Evolutionary conservation across 2,329 filamentous ascomycete species (phyloP), one percentile per base, ranked within the genome.

Genomic region (Colletotrichum australisinense): DNA sequence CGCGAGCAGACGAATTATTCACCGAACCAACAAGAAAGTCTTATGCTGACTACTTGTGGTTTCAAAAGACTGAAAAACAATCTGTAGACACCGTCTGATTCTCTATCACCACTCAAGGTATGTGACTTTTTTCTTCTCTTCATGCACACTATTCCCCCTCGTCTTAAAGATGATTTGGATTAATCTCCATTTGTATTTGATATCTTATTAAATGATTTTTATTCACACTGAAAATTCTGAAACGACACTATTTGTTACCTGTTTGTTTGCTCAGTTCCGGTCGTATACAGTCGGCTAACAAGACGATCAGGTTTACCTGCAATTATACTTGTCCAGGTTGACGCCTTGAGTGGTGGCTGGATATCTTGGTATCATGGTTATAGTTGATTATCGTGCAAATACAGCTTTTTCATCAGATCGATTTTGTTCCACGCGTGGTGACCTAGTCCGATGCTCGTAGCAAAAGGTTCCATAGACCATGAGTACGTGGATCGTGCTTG

Each of bases 151-250:
- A 14, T 2, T 5, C 8, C n/a, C 38, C 8, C 55, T 30, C 55
- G 66, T 63, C 68, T 64, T 67, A 26, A 70, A 59, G 68, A 70
- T 70, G 68, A 70, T 35, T 46, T 56, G 64, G 64, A 58, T 55
- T 67, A 59, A 66, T 53, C 55, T 65, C 63, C 63, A 56, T 70
- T 14, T 35, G 32, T 67, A 67, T 65, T 56, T 70, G 68, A 70
- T 70, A 70, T 67, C 63, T 70, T 67, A 67, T 67, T 70, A 70
- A 30, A 67, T 70, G 68, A 70, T 70, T 52, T 59, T 70, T 60
- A 49, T 70, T 67, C 67, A 70, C 68, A 70, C 68, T 70, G 68
- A 70, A 70, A 70, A 70, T 70, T 49, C 68, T 70, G 68, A 70
- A 67, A 32, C 55, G 68, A 67, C 68, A 55, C 5, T 12, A 28